A percentile compares a stretch with the other conserved stretches of the same genome.
Conservation (phyloP, 2,329 filamentous ascomycete species). For the Nannizziopsis barbatae region DNA sequence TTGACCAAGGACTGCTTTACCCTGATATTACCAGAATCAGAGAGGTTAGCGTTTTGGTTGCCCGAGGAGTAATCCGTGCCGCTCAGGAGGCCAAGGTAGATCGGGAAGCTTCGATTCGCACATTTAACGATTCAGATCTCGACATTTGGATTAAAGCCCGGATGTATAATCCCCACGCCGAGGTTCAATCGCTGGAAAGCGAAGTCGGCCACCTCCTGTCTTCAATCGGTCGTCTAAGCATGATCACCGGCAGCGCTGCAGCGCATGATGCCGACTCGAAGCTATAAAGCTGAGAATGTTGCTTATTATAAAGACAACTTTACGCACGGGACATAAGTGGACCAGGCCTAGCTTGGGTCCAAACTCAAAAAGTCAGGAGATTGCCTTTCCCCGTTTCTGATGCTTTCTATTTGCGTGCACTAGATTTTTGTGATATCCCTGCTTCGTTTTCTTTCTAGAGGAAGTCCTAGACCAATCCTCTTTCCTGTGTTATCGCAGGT, state of each 20-base stretch:
- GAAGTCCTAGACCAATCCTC: too few relatives aligned
- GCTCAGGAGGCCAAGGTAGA: slow-evolving; percentile 70
- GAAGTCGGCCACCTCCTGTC: slow-evolving; percentile 37
- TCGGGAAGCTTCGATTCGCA: slow-evolving; percentile 35
- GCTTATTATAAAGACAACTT: too few relatives aligned
- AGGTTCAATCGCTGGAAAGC: slow-evolving; percentile 37
- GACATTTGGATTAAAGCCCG: slow-evolving; percentile 39
- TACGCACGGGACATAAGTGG: too few relatives aligned
- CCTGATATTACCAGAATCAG: slow-evolving; percentile 83
- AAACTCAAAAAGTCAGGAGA: slow-evolving; percentile 6
- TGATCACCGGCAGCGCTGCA: slow-evolving; percentile 2
- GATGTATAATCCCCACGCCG: slow-evolving; percentile 41
- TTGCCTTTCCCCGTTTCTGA: background rate
- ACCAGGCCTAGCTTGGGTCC: background rate
- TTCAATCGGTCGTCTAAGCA: slow-evolving; percentile 18
- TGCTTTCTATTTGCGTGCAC: background rate
- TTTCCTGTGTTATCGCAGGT: background rate
- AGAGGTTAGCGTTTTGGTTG: slow-evolving; percentile 75
- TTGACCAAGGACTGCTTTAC: slow-evolving; percentile 76
- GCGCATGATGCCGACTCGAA: slow-evolving; percentile 10
- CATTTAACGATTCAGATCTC: slow-evolving; percentile 34
- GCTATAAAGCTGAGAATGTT: background rate
- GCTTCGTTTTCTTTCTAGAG: background rate
- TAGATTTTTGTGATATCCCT: slow-evolving; percentile 3
- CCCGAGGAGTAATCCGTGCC: slow-evolving; percentile 84